phyloP scores from a whole-genome alignment of 2,329 filamentous ascomycete species.

The Mariannaea elegans region DNA sequence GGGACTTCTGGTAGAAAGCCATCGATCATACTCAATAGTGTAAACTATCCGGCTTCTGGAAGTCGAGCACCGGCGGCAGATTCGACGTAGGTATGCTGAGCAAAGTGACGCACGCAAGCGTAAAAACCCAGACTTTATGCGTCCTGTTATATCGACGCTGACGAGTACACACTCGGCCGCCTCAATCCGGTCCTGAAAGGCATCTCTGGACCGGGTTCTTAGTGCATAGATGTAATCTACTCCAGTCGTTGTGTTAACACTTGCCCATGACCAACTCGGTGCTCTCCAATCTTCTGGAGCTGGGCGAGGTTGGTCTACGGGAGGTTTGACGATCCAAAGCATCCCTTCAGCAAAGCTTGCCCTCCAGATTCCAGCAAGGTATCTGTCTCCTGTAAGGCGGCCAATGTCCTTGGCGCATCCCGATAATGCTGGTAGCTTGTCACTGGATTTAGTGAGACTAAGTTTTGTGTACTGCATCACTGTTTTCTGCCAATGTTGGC shows the following conservation, averaged over 20 bases:
- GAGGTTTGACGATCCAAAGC: slow-evolving; percentile 3
- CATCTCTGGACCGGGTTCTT: not conserved
- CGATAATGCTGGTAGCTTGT: slow-evolving; percentile 11
- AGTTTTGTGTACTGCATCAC: slow-evolving; percentile 10
- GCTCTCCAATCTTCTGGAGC: slow-evolving; percentile 10
- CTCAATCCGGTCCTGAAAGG: not conserved
- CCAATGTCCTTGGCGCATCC: slow-evolving; percentile 6
- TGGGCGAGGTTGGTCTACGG: not conserved
- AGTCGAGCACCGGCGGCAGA: no score
- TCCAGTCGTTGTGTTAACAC: not conserved
- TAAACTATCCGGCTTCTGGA: no score
- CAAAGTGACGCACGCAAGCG: no score
- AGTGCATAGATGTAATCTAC: slow-evolving; percentile 8
- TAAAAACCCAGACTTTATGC: no score
- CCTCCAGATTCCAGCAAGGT: slow-evolving; percentile 10
- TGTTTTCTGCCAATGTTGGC: not conserved
- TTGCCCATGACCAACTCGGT: slow-evolving; percentile 17
- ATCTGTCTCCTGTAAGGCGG: not conserved
- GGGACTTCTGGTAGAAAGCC: no score
- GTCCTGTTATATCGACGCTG: no score
- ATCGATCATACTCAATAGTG: no score
- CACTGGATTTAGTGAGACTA: not conserved
- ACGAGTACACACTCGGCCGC: no score
- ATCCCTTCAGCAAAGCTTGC: not conserved
- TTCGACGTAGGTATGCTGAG: no score